These are phyloP conservation scores for Myxozyma neotropica DNA, from an alignment of 805 yeast genomes.

Conservation along the genomic window DNA sequence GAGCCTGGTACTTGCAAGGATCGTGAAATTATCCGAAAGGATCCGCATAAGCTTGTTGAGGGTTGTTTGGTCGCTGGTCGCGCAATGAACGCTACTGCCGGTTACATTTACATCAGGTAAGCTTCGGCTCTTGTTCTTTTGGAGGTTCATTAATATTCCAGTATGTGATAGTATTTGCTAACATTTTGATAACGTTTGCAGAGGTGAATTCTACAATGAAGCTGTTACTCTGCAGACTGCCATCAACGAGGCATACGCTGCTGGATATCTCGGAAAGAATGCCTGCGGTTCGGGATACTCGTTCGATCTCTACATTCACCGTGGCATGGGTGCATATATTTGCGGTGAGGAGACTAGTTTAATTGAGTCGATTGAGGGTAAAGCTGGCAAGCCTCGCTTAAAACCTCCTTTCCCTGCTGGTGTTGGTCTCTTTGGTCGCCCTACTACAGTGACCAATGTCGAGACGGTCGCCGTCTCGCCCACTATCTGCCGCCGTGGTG, in stretches of 20 bases:
- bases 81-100: slow-evolving; percentile 92
- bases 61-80: slow-evolving; percentile 90
- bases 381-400: slow-evolving; percentile 90
- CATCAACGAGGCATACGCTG: slow-evolving; percentile 82
- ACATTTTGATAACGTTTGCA: background rate
- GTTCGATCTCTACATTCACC: slow-evolving; percentile 80
- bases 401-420: slow-evolving; percentile 97
- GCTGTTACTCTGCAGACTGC: slow-evolving; percentile 73
- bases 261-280: slow-evolving; percentile 77
- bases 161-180: no score
- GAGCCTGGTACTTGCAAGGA: slow-evolving; percentile 95
- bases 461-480: slow-evolving; percentile 92
- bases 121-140: slow-evolving; percentile 39
- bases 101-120: slow-evolving; percentile 72
- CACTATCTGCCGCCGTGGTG: slow-evolving; percentile 85
- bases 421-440: slow-evolving; percentile 88
- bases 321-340: slow-evolving; percentile 92
- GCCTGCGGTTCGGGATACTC: slow-evolving; percentile 87
- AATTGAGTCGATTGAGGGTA: slow-evolving; percentile 87
- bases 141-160: background rate
- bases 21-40: slow-evolving; percentile 86
- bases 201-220: slow-evolving; percentile 84
- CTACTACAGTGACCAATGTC: slow-evolving; percentile 87
- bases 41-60: slow-evolving; percentile 88
- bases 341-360: slow-evolving; percentile 93